These are phyloP conservation scores for Marsdenia floribunda DNA, from an alignment of 257 asterid species.

Conservation along the genomic window DNA sequence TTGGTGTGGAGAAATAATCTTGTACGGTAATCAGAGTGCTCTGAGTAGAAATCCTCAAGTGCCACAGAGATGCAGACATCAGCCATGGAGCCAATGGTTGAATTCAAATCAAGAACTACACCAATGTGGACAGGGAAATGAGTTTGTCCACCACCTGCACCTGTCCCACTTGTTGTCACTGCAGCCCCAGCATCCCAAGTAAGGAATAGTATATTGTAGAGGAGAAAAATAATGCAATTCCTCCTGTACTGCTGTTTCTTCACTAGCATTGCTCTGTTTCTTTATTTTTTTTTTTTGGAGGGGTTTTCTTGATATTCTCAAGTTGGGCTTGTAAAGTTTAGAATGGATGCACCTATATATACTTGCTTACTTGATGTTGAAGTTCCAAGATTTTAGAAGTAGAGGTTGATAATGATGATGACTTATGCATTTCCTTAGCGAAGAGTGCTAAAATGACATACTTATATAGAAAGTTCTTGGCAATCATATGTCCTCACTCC, in stretches of 20 bases:
- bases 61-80: slow-evolving; percentile 40
- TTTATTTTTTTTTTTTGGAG: not conserved
- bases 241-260: not conserved
- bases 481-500: not conserved
- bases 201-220: not conserved
- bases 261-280: not conserved
- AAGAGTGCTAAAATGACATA: not conserved
- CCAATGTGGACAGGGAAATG: slow-evolving; percentile 21
- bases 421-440: not conserved
- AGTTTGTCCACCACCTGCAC: not conserved
- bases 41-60: slow-evolving; percentile 30
- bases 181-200: not conserved
- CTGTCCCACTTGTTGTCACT: slow-evolving; percentile 4
- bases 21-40: slow-evolving; percentile 25
- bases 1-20: slow-evolving; percentile 29
- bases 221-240: not conserved
- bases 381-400: not conserved
- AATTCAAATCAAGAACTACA: slow-evolving; percentile 32
- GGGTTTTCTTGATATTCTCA: not conserved
- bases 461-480: not conserved
- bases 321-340: not conserved
- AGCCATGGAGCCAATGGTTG: slow-evolving; percentile 32
- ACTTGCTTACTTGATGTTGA: not conserved
- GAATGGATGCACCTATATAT: not conserved
- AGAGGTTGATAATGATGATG: not conserved